These are phyloP conservation scores for Pythium brachiatum DNA, from an alignment of 352 stramenopile species.

Conservation along the genomic window DNA sequence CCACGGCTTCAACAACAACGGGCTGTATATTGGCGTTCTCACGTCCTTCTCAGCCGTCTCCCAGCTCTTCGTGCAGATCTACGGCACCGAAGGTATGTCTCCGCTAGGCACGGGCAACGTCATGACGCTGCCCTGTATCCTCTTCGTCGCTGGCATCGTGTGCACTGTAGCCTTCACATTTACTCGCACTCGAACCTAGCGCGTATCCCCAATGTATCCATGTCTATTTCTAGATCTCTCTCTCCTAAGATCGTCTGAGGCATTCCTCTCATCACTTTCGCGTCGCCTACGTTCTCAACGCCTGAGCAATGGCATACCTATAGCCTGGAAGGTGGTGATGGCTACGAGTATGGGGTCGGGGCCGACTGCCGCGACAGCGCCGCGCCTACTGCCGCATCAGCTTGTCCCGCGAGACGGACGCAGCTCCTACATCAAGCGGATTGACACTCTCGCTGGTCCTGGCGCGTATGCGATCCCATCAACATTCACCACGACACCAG, in stretches of 20 bases:
- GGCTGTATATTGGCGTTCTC: conserved; percentile 71
- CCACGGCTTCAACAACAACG: conserved; percentile 81
- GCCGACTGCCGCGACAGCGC: neutral
- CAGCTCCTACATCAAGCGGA: conserved; percentile 55
- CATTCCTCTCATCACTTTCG: neutral
- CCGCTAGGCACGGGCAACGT: conserved; percentile 60
- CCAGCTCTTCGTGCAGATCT: conserved; percentile 70
- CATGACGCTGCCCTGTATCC: conserved; percentile 53
- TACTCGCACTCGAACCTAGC: conserved; percentile 17
- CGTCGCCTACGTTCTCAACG: neutral
- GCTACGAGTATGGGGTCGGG: conserved; percentile 1
- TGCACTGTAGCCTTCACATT: conserved; percentile 47
- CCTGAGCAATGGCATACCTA: neutral
- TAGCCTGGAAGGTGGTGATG: neutral
- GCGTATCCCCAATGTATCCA: conserved; percentile 7
- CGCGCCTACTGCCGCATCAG: conserved; percentile 27
- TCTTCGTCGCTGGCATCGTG: conserved; percentile 49
- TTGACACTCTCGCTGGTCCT: conserved; percentile 42
- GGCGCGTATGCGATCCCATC: conserved; percentile 62
- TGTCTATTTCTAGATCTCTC: conserved; percentile 1
- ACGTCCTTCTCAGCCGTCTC: conserved; percentile 63
- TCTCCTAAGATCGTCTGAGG: conserved; percentile 20
- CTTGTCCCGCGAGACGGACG: conserved; percentile 26
- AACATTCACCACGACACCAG: conserved; percentile 32
- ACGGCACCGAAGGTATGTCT: conserved; percentile 62